These are phyloP conservation scores for Citrus australasica DNA, from an alignment of 345 rosid species.

Conservation along the genomic window DNA sequence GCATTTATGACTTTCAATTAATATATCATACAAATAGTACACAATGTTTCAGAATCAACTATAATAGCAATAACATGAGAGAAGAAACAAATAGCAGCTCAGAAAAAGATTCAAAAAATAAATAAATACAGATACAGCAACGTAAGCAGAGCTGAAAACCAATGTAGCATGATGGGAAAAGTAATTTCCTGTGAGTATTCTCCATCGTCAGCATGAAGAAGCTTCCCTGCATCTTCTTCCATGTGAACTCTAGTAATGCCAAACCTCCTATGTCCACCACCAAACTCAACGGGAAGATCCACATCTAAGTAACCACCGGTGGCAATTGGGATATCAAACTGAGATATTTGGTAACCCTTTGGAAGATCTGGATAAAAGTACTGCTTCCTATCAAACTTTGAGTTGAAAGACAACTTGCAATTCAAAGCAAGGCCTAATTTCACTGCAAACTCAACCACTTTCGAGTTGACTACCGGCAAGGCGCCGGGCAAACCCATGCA, in stretches of 20 bases:
- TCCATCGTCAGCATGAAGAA: slow-evolving; percentile 72
- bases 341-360: slow-evolving; percentile 94
- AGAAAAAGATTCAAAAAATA: not conserved
- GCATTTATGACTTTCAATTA: not conserved
- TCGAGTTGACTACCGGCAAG: slow-evolving; percentile 78
- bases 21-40: not conserved
- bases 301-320: slow-evolving; percentile 67
- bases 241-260: slow-evolving; percentile 94
- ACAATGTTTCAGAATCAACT: not conserved
- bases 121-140: not conserved
- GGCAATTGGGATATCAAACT: slow-evolving; percentile 93
- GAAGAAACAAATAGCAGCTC: slow-evolving; percentile 8
- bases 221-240: slow-evolving; percentile 99
- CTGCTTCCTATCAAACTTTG: slow-evolving; percentile 95
- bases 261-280: slow-evolving; percentile 88
- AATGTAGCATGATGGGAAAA: slow-evolving; percentile 19
- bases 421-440: slow-evolving; percentile 84
- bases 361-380: slow-evolving; percentile 98
- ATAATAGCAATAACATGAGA: not conserved
- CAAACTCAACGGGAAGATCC: slow-evolving; percentile 86
- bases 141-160: not conserved
- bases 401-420: slow-evolving; percentile 71
- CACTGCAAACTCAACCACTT: slow-evolving; percentile 82
- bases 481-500: slow-evolving; percentile 99
- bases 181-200: slow-evolving; percentile 65